Percentiles rank a stretch among this genome's conserved stretches.
Conservation (phyloP, 2,329 filamentous ascomycete genomes). For the Davidsoniella eucalypti region DNA sequence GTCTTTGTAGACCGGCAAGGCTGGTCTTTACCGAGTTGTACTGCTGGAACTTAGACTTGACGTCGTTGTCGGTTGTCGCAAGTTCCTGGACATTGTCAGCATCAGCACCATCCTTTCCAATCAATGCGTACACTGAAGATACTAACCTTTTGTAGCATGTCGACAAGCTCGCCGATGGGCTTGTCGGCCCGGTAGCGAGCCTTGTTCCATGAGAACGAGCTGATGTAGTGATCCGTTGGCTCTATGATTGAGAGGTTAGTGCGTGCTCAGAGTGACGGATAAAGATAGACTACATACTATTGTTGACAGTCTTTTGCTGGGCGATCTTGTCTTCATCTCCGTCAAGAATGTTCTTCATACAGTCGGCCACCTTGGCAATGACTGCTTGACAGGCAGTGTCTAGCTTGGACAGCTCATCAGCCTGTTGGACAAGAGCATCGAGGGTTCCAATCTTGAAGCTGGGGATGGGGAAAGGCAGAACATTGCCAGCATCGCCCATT, state of each 20-base stretch:
- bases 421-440: conserved; percentile 87
- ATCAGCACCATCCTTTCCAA: neutral
- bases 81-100: conserved; percentile 45
- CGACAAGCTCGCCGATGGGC: conserved; percentile 70
- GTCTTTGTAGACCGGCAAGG: conserved; percentile 64
- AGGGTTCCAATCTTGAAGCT: conserved; percentile 97
- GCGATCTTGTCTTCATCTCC: conserved; percentile 68
- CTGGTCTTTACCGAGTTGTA: conserved; percentile 85
- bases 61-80: conserved; percentile 82
- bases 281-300: conserved; percentile 45
- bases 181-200: conserved; percentile 93
- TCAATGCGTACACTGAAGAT: neutral
- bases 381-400: conserved; percentile 64
- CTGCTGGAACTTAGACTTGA: conserved; percentile 85
- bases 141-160: conserved; percentile 67
- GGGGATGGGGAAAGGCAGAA: conserved; percentile 65
- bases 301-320: conserved; percentile 84
- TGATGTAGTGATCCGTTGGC: conserved; percentile 86
- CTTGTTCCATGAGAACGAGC: conserved; percentile 89
- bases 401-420: conserved; percentile 84
- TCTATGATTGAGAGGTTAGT: conserved; percentile 33
- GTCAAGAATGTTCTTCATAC: conserved; percentile 65
- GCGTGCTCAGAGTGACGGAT: neutral
- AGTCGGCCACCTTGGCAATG: conserved; percentile 76
- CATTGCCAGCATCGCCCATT: conserved; percentile 55